These are phyloP conservation scores for Microdochium nivale DNA, from an alignment of 2,329 filamentous ascomycete genomes.

Conservation along the genomic window DNA sequence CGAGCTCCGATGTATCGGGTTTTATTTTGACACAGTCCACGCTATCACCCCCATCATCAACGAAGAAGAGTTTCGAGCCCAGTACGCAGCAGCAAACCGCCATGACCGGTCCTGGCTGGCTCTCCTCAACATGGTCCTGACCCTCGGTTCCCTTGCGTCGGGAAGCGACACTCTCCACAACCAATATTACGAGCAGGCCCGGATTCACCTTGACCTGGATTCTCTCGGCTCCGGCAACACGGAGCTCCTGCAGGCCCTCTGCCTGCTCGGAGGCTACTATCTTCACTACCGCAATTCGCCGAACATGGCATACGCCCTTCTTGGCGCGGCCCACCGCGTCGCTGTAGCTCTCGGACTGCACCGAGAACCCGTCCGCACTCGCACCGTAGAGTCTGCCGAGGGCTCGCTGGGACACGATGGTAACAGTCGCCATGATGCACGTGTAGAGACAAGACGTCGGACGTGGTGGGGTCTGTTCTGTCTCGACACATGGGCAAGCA, in stretches of 20 bases:
- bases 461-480: slow-evolving; percentile 73
- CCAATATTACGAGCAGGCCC: slow-evolving; percentile 60
- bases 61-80: slow-evolving; percentile 48
- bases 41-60: slow-evolving; percentile 52
- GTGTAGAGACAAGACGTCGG: slow-evolving; percentile 52
- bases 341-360: slow-evolving; percentile 65
- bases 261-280: slow-evolving; percentile 67
- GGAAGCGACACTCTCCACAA: slow-evolving; percentile 60
- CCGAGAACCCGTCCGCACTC: slow-evolving; percentile 35
- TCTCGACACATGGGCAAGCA: slow-evolving; percentile 67
- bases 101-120: slow-evolving; percentile 64
- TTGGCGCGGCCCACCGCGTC: slow-evolving; percentile 64
- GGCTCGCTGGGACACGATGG: not conserved
- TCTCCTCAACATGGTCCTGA: slow-evolving; percentile 68
- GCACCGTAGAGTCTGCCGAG: not conserved
- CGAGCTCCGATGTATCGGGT: slow-evolving; percentile 38
- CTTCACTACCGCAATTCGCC: slow-evolving; percentile 71
- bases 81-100: slow-evolving; percentile 44
- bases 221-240: slow-evolving; percentile 62
- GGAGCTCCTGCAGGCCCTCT: slow-evolving; percentile 65
- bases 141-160: slow-evolving; percentile 63
- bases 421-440: slow-evolving; percentile 9
- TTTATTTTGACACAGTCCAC: slow-evolving; percentile 54
- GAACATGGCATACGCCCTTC: slow-evolving; percentile 66
- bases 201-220: slow-evolving; percentile 57